Evolutionary conservation across 2,329 filamentous ascomycete genomes (phyloP).

Genomic region (Zymoseptoria passerinii): DNA sequence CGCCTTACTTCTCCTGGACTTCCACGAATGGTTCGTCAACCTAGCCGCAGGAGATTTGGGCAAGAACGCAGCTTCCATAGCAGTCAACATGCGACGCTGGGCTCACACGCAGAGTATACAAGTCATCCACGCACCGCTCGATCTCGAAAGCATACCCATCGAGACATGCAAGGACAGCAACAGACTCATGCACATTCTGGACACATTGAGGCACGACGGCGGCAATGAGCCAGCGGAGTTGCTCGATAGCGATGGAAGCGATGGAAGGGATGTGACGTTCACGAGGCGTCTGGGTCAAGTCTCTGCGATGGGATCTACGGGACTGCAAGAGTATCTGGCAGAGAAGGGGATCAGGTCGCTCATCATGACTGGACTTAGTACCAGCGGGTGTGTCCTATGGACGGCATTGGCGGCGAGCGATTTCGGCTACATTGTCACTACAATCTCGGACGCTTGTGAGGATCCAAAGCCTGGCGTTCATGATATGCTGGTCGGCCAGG

Average conservation of each 20-base stretch:
- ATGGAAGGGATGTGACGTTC: slow-evolving; percentile 17
- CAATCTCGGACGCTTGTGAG: neutral
- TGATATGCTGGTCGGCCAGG: neutral
- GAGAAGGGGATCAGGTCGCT: slow-evolving; percentile 19
- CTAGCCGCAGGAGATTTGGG: slow-evolving; percentile 11
- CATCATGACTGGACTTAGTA: slow-evolving; percentile 13
- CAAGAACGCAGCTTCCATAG: slow-evolving; percentile 16
- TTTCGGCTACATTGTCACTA: neutral
- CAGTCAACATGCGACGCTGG: slow-evolving; percentile 21
- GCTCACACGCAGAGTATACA: slow-evolving; percentile 23
- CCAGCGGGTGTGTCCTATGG: neutral
- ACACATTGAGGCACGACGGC: slow-evolving; percentile 8
- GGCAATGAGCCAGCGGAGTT: slow-evolving; percentile 16
- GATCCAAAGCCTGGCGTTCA: neutral
- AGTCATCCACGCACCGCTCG: slow-evolving; percentile 25
- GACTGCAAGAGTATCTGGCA: slow-evolving; percentile 17
- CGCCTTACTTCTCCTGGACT: slow-evolving; percentile 28
- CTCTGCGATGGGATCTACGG: slow-evolving; percentile 24
- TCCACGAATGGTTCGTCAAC: slow-evolving; percentile 21
- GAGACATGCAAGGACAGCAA: slow-evolving; percentile 18
- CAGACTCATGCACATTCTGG: slow-evolving; percentile 6
- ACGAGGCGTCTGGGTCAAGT: slow-evolving; percentile 19
- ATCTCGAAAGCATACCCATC: slow-evolving; percentile 16
- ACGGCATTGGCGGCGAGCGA: neutral
- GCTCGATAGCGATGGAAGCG: slow-evolving; percentile 5